These are phyloP conservation scores for Aureobasidium uvarum DNA, from an alignment of 2,329 filamentous ascomycete genomes.

Conservation along the genomic window DNA sequence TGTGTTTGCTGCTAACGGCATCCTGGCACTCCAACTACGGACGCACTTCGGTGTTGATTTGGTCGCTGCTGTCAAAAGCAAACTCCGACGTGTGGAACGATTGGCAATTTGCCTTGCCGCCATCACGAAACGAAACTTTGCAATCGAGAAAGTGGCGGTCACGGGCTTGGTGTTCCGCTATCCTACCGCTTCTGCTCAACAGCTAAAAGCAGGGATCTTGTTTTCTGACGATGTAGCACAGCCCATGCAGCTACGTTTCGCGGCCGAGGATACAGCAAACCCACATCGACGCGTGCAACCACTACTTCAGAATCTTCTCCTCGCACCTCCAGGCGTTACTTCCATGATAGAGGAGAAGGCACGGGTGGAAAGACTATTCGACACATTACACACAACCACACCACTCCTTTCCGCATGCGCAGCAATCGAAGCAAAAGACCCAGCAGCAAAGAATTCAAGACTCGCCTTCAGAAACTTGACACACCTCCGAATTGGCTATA, in stretches of 20 bases:
- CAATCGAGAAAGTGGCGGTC: conserved; percentile 60
- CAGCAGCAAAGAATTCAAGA: not conserved
- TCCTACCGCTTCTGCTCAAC: conserved; percentile 27
- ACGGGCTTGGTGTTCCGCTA: conserved; percentile 69
- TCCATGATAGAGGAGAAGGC: conserved; percentile 53
- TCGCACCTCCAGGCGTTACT: not conserved
- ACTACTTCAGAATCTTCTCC: conserved; percentile 31
- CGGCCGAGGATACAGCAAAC: conserved; percentile 42
- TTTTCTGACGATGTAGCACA: conserved; percentile 40
- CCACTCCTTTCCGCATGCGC: conserved; percentile 63
- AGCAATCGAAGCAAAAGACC: conserved; percentile 51
- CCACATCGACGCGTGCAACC: conserved; percentile 35
- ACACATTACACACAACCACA: conserved; percentile 60
- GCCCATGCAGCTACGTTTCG: conserved; percentile 59
- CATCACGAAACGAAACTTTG: conserved; percentile 59
- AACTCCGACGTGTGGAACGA: conserved; percentile 66
- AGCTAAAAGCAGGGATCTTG: conserved; percentile 30
- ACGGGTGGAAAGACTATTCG: conserved; percentile 56
- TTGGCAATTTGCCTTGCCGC: conserved; percentile 68
- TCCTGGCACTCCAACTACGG: conserved; percentile 62
- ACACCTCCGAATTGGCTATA: conserved; percentile 44
- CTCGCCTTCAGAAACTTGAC: conserved; percentile 40
- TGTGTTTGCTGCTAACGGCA: conserved; percentile 60
- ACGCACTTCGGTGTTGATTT: conserved; percentile 60
- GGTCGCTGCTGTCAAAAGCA: conserved; percentile 57